Base-by-base conservation (phyloP, 1,139 yeast species). In the Tardiomyces depauwii region DNA sequence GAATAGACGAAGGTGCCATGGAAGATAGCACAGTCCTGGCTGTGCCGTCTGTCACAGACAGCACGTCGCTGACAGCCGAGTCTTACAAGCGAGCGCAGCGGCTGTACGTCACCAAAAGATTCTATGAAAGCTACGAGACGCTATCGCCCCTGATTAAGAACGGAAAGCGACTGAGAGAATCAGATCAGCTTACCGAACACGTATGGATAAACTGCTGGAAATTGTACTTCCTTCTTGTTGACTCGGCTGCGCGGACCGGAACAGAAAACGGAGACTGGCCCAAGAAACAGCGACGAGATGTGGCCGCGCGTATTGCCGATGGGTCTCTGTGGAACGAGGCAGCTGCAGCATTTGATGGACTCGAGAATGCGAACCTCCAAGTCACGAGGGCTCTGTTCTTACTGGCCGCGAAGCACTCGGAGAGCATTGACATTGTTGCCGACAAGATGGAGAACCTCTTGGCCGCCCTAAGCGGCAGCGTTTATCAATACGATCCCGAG, bases 161-260 rank as follows among this genome's bases (percentile, higher is more conserved):
- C 33, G 48, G 49, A 10, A 39, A 42, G 6, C 47, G 40, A 12
- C 39, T 46, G 30, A 39, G 46, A 23, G 42, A 44, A 13, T 41
- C 48, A 16, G 49, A 44, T 13, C 46, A 47, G 25, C 43, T 47
- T 10, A 42, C 51, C 12, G 53, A 49, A 18, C 51, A 48, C 18
- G 40, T 48, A 23, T 56, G 57, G 54, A 47, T 49, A 42, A 55
- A 51, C 30, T 47, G 53, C 39, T 57, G 61, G 61, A 49, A 49
- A 28, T 44, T 57, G 28, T 57, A 57, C 28, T 41, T 56, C 23
- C 57, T 57, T 10, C 44, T 55, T n/a, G 19, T 54, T 16, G 57
- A 55, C 32, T 45, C 28, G 39, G 27, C 39, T 18, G 43, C 30
- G 43, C 28, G 45, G 13, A 2, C 23, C n/a, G 44, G 44, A 2